These are phyloP conservation scores for Colletotrichum falcatum DNA, from an alignment of 2,329 filamentous ascomycete species.

Conservation along the genomic window DNA sequence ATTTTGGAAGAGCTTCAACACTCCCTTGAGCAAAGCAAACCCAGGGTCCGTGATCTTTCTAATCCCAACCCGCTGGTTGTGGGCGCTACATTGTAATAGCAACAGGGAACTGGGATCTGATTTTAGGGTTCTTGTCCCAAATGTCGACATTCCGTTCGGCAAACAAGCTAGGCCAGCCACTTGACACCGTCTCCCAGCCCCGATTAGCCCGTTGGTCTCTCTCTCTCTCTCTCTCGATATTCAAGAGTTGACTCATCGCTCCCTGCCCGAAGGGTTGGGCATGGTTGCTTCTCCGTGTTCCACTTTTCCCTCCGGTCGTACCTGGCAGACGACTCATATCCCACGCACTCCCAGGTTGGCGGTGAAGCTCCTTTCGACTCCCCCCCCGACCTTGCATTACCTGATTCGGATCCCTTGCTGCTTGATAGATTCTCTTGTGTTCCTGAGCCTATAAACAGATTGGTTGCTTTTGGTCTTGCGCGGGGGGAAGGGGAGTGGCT, in stretches of 20 bases:
- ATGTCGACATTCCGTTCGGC: background rate
- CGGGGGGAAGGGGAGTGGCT: background rate
- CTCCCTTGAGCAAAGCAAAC: background rate
- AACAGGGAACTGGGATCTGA: slow-evolving; percentile 34
- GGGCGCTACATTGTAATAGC: background rate
- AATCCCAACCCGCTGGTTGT: slow-evolving; percentile 4
- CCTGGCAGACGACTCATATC: slow-evolving; percentile 39
- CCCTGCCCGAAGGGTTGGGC: slow-evolving; percentile 41
- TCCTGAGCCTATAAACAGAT: slow-evolving; percentile 24
- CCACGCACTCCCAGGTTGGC: slow-evolving; percentile 35
- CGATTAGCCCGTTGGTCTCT: background rate
- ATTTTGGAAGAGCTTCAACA: background rate
- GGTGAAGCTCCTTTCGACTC: slow-evolving; percentile 43
- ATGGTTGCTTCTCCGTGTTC: slow-evolving; percentile 40
- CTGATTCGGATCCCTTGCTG: slow-evolving; percentile 35
- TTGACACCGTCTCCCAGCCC: slow-evolving; percentile 17
- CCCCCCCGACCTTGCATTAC: slow-evolving; percentile 24
- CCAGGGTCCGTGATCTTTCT: background rate
- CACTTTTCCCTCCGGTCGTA: slow-evolving; percentile 39
- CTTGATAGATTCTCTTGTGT: slow-evolving; percentile 13
- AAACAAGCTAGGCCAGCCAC: slow-evolving; percentile 31
- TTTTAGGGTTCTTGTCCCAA: slow-evolving; percentile 22
- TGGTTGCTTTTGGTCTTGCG: slow-evolving; percentile 9
- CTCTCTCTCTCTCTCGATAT: background rate
- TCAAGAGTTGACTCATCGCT: slow-evolving; percentile 41